Conservation (phyloP, 2,329 filamentous ascomycete species). For the Hirsutella minnesotensis region DNA sequence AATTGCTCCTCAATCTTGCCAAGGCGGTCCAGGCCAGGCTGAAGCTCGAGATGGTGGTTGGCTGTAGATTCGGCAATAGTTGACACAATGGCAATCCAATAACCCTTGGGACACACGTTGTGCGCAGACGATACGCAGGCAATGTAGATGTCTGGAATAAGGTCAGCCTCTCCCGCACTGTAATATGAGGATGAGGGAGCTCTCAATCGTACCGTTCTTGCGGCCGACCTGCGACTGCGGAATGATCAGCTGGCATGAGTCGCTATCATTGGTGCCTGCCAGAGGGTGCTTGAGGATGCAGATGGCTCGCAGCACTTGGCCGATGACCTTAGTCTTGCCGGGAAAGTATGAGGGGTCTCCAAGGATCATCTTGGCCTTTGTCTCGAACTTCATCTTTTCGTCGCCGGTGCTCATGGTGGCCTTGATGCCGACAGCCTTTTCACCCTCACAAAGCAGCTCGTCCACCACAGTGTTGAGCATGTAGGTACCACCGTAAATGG, state of each 20-base stretch:
- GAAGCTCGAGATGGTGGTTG: conserved; percentile 93
- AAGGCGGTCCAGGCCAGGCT: conserved; percentile 82
- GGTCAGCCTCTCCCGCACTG: background rate
- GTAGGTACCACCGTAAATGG: conserved; percentile 97
- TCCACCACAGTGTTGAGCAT: conserved; percentile 96
- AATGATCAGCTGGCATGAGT: conserved; percentile 92
- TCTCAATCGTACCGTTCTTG: conserved; percentile 66
- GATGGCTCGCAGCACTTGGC: conserved; percentile 89
- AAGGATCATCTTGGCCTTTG: conserved; percentile 90
- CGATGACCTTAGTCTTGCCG: conserved; percentile 73
- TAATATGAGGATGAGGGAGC: background rate
- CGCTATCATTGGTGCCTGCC: conserved; percentile 74
- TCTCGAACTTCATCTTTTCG: conserved; percentile 89
- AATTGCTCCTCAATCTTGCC: conserved; percentile 95
- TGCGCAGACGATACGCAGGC: conserved; percentile 91
- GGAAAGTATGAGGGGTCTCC: conserved; percentile 97
- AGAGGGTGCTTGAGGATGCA: conserved; percentile 95
- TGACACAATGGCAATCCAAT: conserved; percentile 97
- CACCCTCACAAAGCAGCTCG: conserved; percentile 73
- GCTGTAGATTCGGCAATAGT: conserved; percentile 86
- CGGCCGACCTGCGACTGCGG: conserved; percentile 94
- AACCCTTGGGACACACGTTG: conserved; percentile 97
- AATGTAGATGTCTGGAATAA: conserved; percentile 73
- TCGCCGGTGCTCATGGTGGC: conserved; percentile 80
- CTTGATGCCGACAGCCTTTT: conserved; percentile 90